Base-by-base conservation (phyloP, 1,284 basidiomycete species). In the Ustilago cynodontis region DNA sequence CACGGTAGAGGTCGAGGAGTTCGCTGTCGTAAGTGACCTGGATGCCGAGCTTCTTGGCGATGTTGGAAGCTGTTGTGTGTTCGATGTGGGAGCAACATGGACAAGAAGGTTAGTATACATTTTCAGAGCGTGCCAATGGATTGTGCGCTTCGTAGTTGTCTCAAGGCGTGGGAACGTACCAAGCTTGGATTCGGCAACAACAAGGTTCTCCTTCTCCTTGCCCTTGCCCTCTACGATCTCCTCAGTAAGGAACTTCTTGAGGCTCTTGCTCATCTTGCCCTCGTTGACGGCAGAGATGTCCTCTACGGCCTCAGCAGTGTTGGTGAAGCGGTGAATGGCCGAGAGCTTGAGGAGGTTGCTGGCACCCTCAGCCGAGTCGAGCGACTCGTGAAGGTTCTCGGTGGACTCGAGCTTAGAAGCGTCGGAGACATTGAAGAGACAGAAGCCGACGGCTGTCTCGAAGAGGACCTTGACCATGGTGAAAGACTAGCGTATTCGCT, bases 231-330 rank as follows among this genome's bases (percentile, higher is more conserved):
- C 94, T 45, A 93, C 89, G 53, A 97, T 91, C 82, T 96, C 92
- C 49, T 95, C 92, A 31, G 92, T 92, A 81, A 99, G 88, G 89
- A 98, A 98, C 86, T 96, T 92, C 88, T 96, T 96, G 79, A 98
- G 88, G 7, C 92, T 91, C 87, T 97, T 97, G 60, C 93, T 93
- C 57, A 98, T 87, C 88, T 97, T 95, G 76, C 95, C 95, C 60
- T 93, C 92, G 86, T 96, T 94, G 53, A 98, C 88, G 14, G 95
- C 92, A 33, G 94, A 93, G 81, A 98, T 92, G 86, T 98, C 96
- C 87, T 98, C 95, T n/a, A 99, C 96, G n/a, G 97, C 96, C 24
- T 92, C 92, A 29, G 94, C 97, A 11, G 96, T 98, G 53, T 94
- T 96, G 39, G 93, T 93, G 88, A 99, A 99, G 62, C 94, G 93